These are phyloP conservation scores for Platanthera guangdongensis DNA, from an alignment of 106 monocot genomes.

Conservation along the genomic window DNA sequence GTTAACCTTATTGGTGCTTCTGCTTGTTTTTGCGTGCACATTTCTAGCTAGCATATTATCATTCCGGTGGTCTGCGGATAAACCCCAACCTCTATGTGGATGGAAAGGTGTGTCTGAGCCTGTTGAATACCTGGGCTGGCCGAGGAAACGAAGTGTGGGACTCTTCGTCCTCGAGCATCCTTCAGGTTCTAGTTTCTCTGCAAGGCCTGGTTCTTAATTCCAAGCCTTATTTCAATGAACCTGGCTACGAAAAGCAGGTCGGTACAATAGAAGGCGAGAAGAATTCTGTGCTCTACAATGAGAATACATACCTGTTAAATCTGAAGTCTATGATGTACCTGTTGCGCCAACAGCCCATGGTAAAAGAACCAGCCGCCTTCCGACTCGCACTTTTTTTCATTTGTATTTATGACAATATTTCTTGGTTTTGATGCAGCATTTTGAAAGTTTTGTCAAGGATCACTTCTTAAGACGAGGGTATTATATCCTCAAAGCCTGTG, in stretches of 20 bases:
- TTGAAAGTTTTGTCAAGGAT: slow-evolving; percentile 58
- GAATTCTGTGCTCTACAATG: slow-evolving; percentile 87
- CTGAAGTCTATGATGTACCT: slow-evolving; percentile 89
- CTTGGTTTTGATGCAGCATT: slow-evolving; percentile 41
- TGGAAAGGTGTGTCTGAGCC: slow-evolving; percentile 93
- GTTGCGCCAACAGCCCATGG: slow-evolving; percentile 76
- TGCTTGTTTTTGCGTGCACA: neutral
- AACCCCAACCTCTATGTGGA: slow-evolving; percentile 94
- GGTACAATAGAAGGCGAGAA: slow-evolving; percentile 95
- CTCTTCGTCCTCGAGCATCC: slow-evolving; percentile 78
- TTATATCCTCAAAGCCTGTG: slow-evolving; percentile 67
- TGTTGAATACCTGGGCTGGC: slow-evolving; percentile 94
- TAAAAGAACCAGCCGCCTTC: slow-evolving; percentile 17
- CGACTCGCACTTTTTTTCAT: neutral
- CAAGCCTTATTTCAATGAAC: slow-evolving; percentile 97
- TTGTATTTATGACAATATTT: neutral
- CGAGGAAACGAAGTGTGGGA: slow-evolving; percentile 99
- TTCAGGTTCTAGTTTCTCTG: slow-evolving; percentile 94
- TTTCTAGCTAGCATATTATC: slow-evolving; percentile 73
- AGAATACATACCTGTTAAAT: slow-evolving; percentile 84
- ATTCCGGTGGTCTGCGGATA: slow-evolving; percentile 87
- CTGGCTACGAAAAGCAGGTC: slow-evolving; percentile 94
- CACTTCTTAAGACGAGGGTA: slow-evolving; percentile 48
- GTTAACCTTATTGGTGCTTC: too few species aligned
- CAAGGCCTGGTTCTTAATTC: slow-evolving; percentile 95